Evolutionary conservation across 805 yeast genomes (phyloP).

Genomic region (Saccharomycopsis oosterbeekiorum): DNA sequence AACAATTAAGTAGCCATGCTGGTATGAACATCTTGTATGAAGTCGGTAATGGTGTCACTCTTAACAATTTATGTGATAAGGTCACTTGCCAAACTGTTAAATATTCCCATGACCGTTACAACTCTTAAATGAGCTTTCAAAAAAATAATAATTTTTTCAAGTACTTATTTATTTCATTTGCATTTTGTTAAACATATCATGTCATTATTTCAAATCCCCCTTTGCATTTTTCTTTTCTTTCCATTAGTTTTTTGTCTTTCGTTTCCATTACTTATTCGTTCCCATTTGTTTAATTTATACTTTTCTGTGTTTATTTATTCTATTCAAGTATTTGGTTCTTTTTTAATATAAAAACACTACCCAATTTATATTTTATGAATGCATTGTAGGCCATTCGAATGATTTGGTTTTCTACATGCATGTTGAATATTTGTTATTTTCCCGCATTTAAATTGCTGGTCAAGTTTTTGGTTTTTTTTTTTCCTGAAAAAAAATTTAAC

Average conservation of each 20-base stretch:
- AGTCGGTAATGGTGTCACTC: constrained; percentile 4
- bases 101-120: constrained; percentile 18
- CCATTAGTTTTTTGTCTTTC: too few relatives aligned
- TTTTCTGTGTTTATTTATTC: background rate
- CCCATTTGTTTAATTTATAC: background rate
- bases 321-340: background rate
- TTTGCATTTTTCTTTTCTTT: background rate
- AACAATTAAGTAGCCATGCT: constrained; percentile 4
- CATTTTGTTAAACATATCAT: background rate
- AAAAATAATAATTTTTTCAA: background rate
- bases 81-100: constrained; percentile 7
- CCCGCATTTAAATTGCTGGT: background rate
- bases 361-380: background rate
- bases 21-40: constrained; percentile 12
- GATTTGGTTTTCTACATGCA: background rate
- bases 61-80: constrained; percentile 15
- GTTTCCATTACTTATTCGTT: background rate
- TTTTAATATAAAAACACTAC: background rate
- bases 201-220: background rate
- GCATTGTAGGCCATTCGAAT: background rate
- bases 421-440: background rate
- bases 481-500: background rate
- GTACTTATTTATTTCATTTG: too few relatives aligned
- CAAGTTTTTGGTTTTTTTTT: background rate
- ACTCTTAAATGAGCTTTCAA: background rate